Base-by-base conservation (phyloP, 306 rosid species). In the Dryas alaskensis region DNA sequence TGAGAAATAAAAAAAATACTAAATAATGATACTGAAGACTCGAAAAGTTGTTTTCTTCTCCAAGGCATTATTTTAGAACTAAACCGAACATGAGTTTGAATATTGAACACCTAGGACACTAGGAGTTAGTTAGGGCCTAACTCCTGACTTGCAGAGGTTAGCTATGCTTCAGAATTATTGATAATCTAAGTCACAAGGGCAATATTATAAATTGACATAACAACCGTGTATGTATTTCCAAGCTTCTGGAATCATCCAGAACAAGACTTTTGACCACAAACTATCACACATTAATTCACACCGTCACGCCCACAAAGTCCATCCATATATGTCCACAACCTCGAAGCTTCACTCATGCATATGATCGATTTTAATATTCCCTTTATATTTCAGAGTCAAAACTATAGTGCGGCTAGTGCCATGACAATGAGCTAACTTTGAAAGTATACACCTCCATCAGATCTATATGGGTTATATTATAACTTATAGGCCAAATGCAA, bases 201-300 rank as follows among this genome's bases (percentile, higher is more conserved):
- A 58, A 13, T 27, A 31, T 25, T 4, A 59, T 25, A 25, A 10
- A 45, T 31, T 31, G 2, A 31, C 2, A 31, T 31, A 31, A 31
- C 37, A 31, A 31, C 27, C 49, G 49, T 40, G 22, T 42, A 27
- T 48, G 8, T 17, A 63, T 43, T 63, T 63, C 68, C 68, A 43
- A 43, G 50, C 68, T 42, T 42, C 68, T 63, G 37, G 68, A 63
- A 40, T 43, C 68, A 63, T 63, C 50, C 7, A 43, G 68, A 63
- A 63, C 6, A 42, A 42, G 67, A 40, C 67, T 63, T 63, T 63
- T 42, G 67, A 42, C 67, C 49, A 42, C 16, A 40, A 16, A 40
- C 67, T 7, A 42, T n/a, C 10, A 7, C 13, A 8, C 6, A 8
- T 5, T 45, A 22, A 22, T 22, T 1, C 67, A 0, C 6, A 62